Base-by-base conservation (phyloP, 345 rosid species). In the Raphanus raphanistrum region DNA sequence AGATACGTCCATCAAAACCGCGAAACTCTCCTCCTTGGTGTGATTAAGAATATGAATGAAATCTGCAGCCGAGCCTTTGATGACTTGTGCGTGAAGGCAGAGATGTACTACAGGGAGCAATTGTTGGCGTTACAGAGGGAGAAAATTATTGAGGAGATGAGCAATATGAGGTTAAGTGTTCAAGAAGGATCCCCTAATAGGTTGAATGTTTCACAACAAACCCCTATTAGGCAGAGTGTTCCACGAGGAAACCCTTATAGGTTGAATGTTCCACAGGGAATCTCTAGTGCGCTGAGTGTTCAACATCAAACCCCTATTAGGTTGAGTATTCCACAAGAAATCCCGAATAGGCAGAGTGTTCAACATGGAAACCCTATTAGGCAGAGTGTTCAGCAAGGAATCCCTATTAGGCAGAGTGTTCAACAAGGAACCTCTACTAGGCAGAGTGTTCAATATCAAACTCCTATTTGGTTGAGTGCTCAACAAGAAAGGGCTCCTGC, bases 1-100 rank as follows among this genome's bases (percentile, higher is more conserved):
- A 63, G 2, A 6, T 80, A 58, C 52, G 73, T 90, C 45, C 80
- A 71, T 32, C 81, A 84, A 7, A 73, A 83, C 64, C 84, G 96
- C 0, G 15, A n/a, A 0, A 0, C 0, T 3, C 50, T 87, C 27
- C 29, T 83, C 2, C 21, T 2, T 0, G 82, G 70, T 0, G 5
- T 92, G 36, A 8, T 28, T 0, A 83, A 48, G 27, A 84, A 73
- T 3, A n/a, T 84, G 7, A 60, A 6, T 3, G 82, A 84, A 1
- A 77, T 87, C 16, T 90, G 92, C 66, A 3, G 4, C 2, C 69
- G 87, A 55, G 90, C 86, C 25, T 87, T 92, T 5, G 52, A 50
- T 0, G 97, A 92, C 59, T 62, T 90, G 7, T 10, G 29, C 9
- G 15, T 1, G 7, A 38, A 7, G 2, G 78, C 61, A 2, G 66